These are phyloP conservation scores for Polygonum aviculare DNA, from an alignment of 148 eudicot genomes.

Conservation along the genomic window DNA sequence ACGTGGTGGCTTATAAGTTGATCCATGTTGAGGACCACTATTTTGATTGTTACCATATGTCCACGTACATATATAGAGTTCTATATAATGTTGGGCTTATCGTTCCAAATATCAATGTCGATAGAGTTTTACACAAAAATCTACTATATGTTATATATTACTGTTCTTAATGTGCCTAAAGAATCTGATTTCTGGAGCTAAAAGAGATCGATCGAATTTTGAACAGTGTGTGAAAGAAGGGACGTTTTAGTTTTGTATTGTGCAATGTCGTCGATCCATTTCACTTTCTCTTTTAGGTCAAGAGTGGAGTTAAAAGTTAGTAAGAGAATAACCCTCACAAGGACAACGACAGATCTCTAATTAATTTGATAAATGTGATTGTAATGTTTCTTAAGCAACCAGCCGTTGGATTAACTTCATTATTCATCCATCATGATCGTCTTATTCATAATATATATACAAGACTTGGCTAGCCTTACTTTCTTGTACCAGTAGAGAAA, in stretches of 20 bases:
- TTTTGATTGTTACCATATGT: background rate
- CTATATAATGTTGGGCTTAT: background rate
- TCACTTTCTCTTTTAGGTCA: background rate
- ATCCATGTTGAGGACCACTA: background rate
- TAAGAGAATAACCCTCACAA: background rate
- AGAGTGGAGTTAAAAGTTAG: background rate
- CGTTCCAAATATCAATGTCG: background rate
- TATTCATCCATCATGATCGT: no score
- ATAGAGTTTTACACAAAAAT: background rate
- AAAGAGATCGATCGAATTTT: background rate
- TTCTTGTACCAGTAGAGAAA: no score
- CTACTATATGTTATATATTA: background rate
- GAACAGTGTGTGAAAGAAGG: background rate
- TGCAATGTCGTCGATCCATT: background rate
- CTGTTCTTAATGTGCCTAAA: background rate
- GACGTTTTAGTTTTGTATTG: background rate
- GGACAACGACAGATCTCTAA: background rate
- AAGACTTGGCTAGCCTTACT: no score
- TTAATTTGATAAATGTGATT: background rate
- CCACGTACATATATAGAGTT: background rate
- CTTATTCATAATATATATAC: no score
- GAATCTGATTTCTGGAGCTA: background rate
- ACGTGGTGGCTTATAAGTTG: background rate
- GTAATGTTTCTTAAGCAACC: background rate
- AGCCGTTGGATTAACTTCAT: background rate